These are phyloP conservation scores for Fusarium equiseti DNA, from an alignment of 2,329 filamentous ascomycete genomes.

Conservation along the genomic window DNA sequence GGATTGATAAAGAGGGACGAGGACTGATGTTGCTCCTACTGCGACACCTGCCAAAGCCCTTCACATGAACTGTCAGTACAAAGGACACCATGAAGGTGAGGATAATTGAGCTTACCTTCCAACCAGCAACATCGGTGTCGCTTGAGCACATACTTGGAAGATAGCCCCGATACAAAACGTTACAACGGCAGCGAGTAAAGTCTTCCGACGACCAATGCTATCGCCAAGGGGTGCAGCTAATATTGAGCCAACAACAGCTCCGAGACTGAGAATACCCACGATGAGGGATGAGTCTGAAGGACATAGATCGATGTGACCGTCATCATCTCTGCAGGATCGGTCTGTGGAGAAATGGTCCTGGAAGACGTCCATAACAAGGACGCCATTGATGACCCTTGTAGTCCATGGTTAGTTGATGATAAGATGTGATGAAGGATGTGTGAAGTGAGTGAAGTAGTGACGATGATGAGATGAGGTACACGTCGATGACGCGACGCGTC, in stretches of 20 bases:
- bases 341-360: constrained; percentile 70
- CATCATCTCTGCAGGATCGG: constrained; percentile 59
- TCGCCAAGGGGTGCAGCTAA: constrained; percentile 78
- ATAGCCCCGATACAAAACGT: constrained; percentile 80
- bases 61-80: background rate
- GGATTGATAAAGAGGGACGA: constrained; percentile 84
- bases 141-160: constrained; percentile 75
- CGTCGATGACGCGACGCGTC: background rate
- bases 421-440: background rate
- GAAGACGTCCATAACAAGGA: constrained; percentile 78
- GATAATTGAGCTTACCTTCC: constrained; percentile 64
- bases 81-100: fast-evolving
- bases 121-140: constrained; percentile 70
- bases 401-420: constrained; percentile 38
- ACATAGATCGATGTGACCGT: constrained; percentile 58
- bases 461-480: background rate
- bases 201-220: constrained; percentile 74
- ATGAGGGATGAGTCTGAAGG: constrained; percentile 76
- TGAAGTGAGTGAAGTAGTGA: constrained; percentile 4
- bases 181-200: constrained; percentile 72
- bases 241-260: constrained; percentile 80
- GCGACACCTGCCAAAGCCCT: constrained; percentile 78
- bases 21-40: constrained; percentile 77
- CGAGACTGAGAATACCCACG: constrained; percentile 84
- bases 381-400: constrained; percentile 71